Conservation (phyloP, 176 grass and related monocot species). For the Triticum dicoccoides region DNA sequence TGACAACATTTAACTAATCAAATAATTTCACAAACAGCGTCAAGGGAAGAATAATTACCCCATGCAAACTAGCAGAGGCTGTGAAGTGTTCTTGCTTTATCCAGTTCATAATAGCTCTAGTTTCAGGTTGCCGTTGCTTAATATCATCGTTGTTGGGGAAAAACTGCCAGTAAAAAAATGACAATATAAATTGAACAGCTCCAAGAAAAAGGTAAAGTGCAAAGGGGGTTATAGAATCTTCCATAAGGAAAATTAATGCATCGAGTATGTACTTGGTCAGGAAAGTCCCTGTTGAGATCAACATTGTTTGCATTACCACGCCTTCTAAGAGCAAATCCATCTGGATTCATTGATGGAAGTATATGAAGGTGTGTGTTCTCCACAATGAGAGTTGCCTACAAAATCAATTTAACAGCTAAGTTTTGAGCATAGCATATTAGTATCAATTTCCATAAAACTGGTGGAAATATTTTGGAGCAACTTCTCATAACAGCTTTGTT, state of each 20-base stretch:
- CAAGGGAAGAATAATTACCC: conserved; percentile 56
- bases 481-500: neutral
- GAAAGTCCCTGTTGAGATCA: conserved; percentile 95
- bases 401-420: conserved; percentile 28
- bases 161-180: conserved; percentile 51
- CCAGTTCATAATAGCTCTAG: conserved; percentile 92
- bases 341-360: conserved; percentile 94
- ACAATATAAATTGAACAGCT: conserved; percentile 25
- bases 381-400: conserved; percentile 86
- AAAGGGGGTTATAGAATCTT: neutral
- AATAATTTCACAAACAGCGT: neutral
- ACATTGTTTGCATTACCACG: conserved; percentile 94
- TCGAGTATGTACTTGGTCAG: conserved; percentile 67
- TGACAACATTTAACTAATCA: neutral
- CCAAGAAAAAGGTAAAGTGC: conserved; percentile 16
- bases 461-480: conserved; percentile 7
- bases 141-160: conserved; percentile 67
- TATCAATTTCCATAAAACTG: conserved; percentile 20
- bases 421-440: conserved; percentile 8
- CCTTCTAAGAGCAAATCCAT: conserved; percentile 91
- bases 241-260: conserved; percentile 13
- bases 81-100: conserved; percentile 75
- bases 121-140: conserved; percentile 82
- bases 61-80: conserved; percentile 91
- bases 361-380: conserved; percentile 88